A percentile compares a stretch with the other conserved stretches of the same genome.
Evolutionary conservation across 2,329 filamentous ascomycete genomes (phyloP).

Genomic region (Allantophomopsis lycopodina): DNA sequence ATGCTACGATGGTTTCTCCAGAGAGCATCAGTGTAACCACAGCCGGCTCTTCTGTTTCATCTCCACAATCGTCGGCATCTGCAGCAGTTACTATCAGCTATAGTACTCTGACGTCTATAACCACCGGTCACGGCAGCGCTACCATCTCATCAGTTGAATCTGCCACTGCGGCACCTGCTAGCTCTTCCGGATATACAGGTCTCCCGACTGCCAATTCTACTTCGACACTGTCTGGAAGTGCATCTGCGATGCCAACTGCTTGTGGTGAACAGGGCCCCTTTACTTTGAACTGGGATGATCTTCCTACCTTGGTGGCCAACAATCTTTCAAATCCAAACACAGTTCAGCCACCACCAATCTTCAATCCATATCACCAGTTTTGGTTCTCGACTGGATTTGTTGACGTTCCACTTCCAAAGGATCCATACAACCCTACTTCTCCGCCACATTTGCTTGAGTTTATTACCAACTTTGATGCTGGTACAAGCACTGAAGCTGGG

Average conservation of each 20-base stretch:
- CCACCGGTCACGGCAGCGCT: no score
- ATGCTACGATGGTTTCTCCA: no score
- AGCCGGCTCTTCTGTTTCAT: no score
- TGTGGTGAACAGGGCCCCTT: conserved; percentile 16
- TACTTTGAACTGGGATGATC: conserved; percentile 15
- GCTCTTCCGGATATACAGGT: background rate
- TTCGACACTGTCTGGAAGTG: conserved; percentile 2
- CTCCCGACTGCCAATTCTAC: conserved; percentile 1
- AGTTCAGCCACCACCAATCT: conserved; percentile 12
- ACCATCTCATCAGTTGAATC: no score
- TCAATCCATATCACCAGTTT: conserved; percentile 19
- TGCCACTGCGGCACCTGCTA: no score
- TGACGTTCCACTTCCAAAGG: conserved; percentile 16
- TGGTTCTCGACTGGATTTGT: conserved; percentile 21
- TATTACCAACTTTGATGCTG: conserved; percentile 12
- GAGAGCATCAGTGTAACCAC: no score
- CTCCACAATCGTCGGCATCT: no score
- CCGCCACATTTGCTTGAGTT: conserved; percentile 17
- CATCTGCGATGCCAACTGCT: conserved; percentile 4
- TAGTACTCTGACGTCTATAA: no score
- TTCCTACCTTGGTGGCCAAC: conserved; percentile 11
- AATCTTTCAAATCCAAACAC: conserved; percentile 5
- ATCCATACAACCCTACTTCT: conserved; percentile 17
- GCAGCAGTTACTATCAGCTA: no score
- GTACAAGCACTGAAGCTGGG: conserved; percentile 2